Base-by-base conservation (phyloP, 768 basidiomycete genomes). In the Trametes elegans region DNA sequence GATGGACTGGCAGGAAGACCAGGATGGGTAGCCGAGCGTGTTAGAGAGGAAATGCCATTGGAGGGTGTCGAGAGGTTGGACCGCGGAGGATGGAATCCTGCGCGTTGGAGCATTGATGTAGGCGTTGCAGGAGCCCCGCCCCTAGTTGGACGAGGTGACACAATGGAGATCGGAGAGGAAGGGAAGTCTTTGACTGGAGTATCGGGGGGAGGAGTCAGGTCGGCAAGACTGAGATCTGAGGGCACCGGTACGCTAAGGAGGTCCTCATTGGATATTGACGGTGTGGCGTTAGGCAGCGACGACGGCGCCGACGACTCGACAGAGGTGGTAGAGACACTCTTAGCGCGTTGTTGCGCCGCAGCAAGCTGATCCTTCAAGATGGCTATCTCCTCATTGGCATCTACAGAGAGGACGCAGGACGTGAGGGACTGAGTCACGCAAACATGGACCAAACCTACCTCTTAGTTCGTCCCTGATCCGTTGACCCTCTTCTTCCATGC, bases 381-480 rank as follows among this genome's bases (percentile, higher is more conserved):
- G 18, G 84, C 80, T 24, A 93, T 80, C 70, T 97, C 94, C 46
- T 85, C 86, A 58, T 84, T 88, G 49, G 90, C 83, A 74, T 96
- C 94, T 96, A 62, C 41, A 56, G 43, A 24, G 27, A 9, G 35
- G 34, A 27, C 19, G 58, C 35, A 47, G 54, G 24, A 49, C 41
- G 31, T 27, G 35, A n/a, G 11, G 6, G 13, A 26, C 34, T 35
- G 14, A 16, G 8, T 7, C n/a, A 19, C 23, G 5, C 8, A 7
- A 18, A 4, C 39, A 29, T 29, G 36, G 2, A 44, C 13, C 8
- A 48, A 28, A 60, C 76, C 57, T 61, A 91, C 96, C 96, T 83
- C 94, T 77, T 36, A 98, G 73, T 66, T 98, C 95, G 65, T 98
- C 97, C 69, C 85, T 93, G 55, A 96, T 68, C 40, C 97, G 81